These are phyloP conservation scores for Phytophthora fragariae DNA, from an alignment of 352 stramenopile genomes.

Conservation along the genomic window DNA sequence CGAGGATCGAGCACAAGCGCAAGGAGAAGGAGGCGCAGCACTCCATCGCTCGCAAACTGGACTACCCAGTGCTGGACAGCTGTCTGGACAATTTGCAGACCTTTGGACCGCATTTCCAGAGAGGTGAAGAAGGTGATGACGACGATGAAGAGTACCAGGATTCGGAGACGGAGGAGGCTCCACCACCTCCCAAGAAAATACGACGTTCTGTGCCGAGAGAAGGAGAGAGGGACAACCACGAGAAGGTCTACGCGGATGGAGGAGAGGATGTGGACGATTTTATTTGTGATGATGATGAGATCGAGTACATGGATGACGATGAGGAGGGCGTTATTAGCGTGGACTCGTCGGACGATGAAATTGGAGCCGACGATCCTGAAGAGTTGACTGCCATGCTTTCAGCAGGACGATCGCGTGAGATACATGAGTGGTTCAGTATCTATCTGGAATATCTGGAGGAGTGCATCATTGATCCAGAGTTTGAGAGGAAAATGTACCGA, in stretches of 20 bases:
- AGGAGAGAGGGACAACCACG: conserved; percentile 36
- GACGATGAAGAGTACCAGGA: conserved; percentile 43
- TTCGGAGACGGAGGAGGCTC: conserved; percentile 35
- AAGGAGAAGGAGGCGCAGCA: conserved; percentile 54
- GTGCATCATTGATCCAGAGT: conserved; percentile 62
- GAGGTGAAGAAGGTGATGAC: conserved; percentile 17
- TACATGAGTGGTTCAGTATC: conserved; percentile 84
- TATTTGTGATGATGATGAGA: conserved; percentile 78
- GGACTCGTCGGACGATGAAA: conserved; percentile 57
- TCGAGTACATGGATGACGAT: conserved; percentile 91
- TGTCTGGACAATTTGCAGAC: conserved; percentile 58
- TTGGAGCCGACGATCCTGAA: conserved; percentile 46
- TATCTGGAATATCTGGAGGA: conserved; percentile 87
- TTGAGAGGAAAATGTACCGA: conserved; percentile 70
- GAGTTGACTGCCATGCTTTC: conserved; percentile 51
- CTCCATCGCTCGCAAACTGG: conserved; percentile 53
- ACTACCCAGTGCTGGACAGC: conserved; percentile 74
- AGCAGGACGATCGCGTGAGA: conserved; percentile 62
- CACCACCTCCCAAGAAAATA: conserved; percentile 27
- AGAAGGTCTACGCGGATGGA: conserved; percentile 56
- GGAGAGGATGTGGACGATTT: conserved; percentile 84
- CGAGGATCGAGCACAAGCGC: conserved; percentile 64
- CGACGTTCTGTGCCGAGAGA: conserved; percentile 24
- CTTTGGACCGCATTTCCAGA: conserved; percentile 31
- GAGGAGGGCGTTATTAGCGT: conserved; percentile 77